Evolutionary conservation across 2,329 filamentous ascomycete genomes (phyloP), one percentile per base, ranked within the genome.

Genomic region (Didymellaceae sp.): DNA sequence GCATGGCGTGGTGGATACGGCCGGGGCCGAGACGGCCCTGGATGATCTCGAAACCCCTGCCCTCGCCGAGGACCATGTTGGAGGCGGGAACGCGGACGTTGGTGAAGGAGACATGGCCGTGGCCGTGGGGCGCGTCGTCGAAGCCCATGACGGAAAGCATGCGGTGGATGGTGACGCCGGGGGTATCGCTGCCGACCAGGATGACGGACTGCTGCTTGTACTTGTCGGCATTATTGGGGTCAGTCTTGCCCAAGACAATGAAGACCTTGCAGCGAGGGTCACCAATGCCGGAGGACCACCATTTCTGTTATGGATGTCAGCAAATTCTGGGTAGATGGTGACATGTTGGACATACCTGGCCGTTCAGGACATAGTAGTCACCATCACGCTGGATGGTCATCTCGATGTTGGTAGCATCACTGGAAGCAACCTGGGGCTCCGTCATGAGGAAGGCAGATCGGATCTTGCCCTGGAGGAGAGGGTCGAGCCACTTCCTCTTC

Each of bases 1-100:
- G 87, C 94, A 99, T 99, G 53, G 91, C 91, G 78, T 99, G 94
- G 78, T 99, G 94, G 71, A 99, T 97, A 51, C 94, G 89, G 25
- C 94, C 94, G 1, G 94, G 94, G 1, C 94, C 94, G 18, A 99
- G 87, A 63, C 94, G 90, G 50, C 94, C 94, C 74, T 99, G 94
- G 70, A 99, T 97, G 70, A 99, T 96, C 76, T 99, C 94, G 74
- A 99, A 99, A 16, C 94, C 94, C 57, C 90, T 86, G 59, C 94
- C 94, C 73, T 94, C 90, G 54, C 94, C 93, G 3, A 99, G 87
- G 9, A 97, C 89, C 68, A 99, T 87, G 78, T 90, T 94, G 65
- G 80, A 78, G 24, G 81, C 85, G 6, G 93, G 93, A 0, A 99
- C 90, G 52, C 93, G 89, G 56, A 97, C 94, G 71, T 97, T 88